These are phyloP conservation scores for Vinca minor DNA, from an alignment of 257 asterid genomes.

Conservation along the genomic window DNA sequence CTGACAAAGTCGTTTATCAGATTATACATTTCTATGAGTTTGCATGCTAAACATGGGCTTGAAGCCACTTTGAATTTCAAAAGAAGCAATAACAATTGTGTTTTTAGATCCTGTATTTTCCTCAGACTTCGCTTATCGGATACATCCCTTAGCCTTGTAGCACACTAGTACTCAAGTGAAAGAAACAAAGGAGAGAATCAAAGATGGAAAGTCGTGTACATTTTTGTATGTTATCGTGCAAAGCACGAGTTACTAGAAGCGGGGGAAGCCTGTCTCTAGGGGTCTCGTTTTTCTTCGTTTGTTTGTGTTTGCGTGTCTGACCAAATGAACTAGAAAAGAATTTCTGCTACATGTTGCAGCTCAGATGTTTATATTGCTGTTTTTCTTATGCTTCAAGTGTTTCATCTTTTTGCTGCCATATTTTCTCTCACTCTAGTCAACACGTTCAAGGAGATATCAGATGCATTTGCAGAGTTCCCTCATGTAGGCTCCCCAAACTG, in stretches of 20 bases:
- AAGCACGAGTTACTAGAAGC: too few relatives aligned
- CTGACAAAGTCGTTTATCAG: not conserved
- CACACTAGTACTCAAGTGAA: not conserved
- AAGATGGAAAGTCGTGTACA: too few relatives aligned
- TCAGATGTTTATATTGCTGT: not conserved
- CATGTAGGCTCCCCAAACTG: not conserved
- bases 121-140: not conserved
- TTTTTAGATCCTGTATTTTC: not conserved
- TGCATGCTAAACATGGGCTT: not conserved
- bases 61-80: not conserved
- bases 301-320: too few relatives aligned
- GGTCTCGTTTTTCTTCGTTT: too few relatives aligned
- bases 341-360: too few relatives aligned
- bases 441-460: not conserved
- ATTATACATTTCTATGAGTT: not conserved
- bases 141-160: too few relatives aligned
- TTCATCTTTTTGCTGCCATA: not conserved
- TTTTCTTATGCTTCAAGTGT: not conserved
- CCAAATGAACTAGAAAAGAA: too few relatives aligned
- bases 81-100: not conserved
- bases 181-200: too few relatives aligned
- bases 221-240: too few relatives aligned
- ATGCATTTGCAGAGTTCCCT: not conserved
- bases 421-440: not conserved
- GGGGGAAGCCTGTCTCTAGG: too few relatives aligned